Evolutionary conservation across 306 rosid species (phyloP), one percentile per base, ranked within the genome.

Genomic region (Sicyos baderoa): DNA sequence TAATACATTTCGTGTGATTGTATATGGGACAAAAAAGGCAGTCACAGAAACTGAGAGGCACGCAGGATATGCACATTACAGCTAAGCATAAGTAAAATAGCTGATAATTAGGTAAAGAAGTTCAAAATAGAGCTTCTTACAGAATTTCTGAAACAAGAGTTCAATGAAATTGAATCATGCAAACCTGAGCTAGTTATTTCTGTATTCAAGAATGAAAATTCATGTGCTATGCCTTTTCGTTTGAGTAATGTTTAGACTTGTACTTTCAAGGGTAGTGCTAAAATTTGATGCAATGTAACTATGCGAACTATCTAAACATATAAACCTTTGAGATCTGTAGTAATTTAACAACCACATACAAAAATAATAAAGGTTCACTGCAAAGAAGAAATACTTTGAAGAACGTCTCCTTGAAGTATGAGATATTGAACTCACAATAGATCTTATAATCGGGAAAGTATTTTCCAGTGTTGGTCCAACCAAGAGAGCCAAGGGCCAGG

Each of bases 401-500:
- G 58, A 54, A 35, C 8, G 69, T 56, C 54, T 40, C 64, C 54
- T 70, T 17, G 74, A 27, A 14, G 57, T 70, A 67, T 59, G 52
- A 10, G 56, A 52, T 66, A 69, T 63, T 74, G 53, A 75, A 86
- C 98, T 89, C 84, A 93, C 98, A 66, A 79, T 83, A 72, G 91
- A 85, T 82, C 51, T 77, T 79, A 93, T 89, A 76, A 73, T 44
- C 6, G 89, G 76, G 78, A 93, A 93, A 71, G 83, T 85, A 71
- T 82, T 84, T 0, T 87, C 84, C 82, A 93, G 71, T 82, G 79
- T 80, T 50, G 98, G 98, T 84, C 98, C 98, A 22, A 93, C 91
- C 72, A 92, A 67, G 75, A 68, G 81, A 59, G 66, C 83, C 91
- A 93, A 77, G 18, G 95, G 94, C 98, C 98, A 93, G 77, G 74